Evolutionary conservation across 1,139 yeast species (phyloP), one percentile per base, ranked within the genome.

Genomic region (Meyerozyma athensensis): DNA sequence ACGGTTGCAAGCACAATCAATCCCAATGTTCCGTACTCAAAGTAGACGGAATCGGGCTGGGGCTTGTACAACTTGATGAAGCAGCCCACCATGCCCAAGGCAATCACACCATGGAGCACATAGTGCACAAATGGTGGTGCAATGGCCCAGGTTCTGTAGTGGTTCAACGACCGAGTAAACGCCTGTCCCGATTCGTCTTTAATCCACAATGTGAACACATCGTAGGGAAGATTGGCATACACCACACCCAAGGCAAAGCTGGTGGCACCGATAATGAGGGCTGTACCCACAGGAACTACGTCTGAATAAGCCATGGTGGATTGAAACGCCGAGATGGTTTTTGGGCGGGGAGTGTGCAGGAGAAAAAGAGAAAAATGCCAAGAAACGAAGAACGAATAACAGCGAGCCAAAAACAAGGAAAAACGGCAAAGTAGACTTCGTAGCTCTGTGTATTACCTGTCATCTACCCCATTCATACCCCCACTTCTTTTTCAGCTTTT

Each of bases 1-100:
- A 90, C 79, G 36, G 86, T 64, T 8, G 83, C 84, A 32, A 81
- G 66, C 61, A 89, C 81, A 54, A 76, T 77, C 44, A 86, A 71
- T 19, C 79, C 80, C 50, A 89, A 68, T 9, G 95, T 70, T 33
- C 92, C 96, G 48, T 94, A 95, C 60, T 92, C 98, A 58, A 92
- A 90, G 57, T 84, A 76, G 58, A 81, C 81, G 53, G 86, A 74
- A 38, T 92, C 94, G 42, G 83, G 92, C 36, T 76, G 60, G 13
- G 97, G 97, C 63, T 84, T 85, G 68, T 82, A 87, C 41, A 90
- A 74, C 67, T 89, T 87, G 58, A 85, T 73, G 48, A 84, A 70
- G 42, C 82, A 68, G 9, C 96, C 96, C 35, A 78, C 36, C 40
- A 87, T 67, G 3, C 95, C 97, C 32, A 87, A 40, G 1, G 53